A percentile compares a stretch with the other conserved stretches of the same genome.
Evolutionary conservation across 2,329 filamentous ascomycete species (phyloP).

Genomic region (Arthroderma sp.): DNA sequence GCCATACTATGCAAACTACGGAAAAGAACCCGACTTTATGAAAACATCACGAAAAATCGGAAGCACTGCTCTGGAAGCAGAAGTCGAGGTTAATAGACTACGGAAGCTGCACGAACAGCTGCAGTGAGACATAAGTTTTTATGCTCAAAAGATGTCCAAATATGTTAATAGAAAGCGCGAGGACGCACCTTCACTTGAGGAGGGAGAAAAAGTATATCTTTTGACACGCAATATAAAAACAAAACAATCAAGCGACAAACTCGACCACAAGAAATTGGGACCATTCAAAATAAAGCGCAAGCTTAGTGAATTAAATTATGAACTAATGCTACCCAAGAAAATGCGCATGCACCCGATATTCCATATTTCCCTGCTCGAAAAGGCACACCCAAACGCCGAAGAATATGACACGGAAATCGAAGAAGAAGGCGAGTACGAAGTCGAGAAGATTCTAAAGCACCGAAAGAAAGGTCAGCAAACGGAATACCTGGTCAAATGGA

Average conservation of each 20-base stretch:
- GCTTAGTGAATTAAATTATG: slow-evolving; percentile 1
- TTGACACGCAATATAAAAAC: neutral
- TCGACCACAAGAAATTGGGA: neutral
- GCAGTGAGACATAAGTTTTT: neutral
- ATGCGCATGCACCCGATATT: slow-evolving; percentile 4
- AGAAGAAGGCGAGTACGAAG: slow-evolving; percentile 1
- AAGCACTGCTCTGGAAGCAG: no score
- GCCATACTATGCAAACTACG: neutral
- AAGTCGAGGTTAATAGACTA: no score
- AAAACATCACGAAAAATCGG: no score
- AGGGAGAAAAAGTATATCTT: slow-evolving; percentile 1
- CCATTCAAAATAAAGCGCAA: slow-evolving; percentile 4
- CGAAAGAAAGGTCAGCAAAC: neutral
- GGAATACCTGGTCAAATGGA: slow-evolving; percentile 1
- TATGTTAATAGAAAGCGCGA: neutral
- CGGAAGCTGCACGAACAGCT: neutral
- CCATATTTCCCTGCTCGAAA: slow-evolving; percentile 6
- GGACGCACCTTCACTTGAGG: neutral
- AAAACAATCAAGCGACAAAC: neutral
- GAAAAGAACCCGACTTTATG: neutral
- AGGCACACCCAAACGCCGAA: slow-evolving; percentile 1
- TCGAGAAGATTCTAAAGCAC: slow-evolving; percentile 1
- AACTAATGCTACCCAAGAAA: slow-evolving; percentile 3
- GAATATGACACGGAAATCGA: neutral
- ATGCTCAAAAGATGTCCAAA: neutral